phyloP scores from a whole-genome alignment of 2,329 filamentous ascomycete species.

The Microdochium trichocladiopsis region DNA sequence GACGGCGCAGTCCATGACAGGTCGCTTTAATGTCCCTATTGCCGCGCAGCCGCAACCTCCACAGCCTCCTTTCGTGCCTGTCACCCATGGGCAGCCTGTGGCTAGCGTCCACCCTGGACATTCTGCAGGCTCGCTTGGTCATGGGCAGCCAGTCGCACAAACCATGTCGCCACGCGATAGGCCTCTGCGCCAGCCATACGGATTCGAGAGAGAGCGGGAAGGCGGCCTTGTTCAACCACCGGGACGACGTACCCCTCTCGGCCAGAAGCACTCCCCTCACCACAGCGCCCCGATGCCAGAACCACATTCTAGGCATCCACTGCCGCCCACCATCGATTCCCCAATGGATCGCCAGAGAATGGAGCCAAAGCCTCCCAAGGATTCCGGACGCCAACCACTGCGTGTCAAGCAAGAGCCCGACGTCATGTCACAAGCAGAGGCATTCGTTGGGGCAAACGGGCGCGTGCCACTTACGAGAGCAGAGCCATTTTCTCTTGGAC shows the following conservation, averaged over 20 bases:
- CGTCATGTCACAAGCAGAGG: slow-evolving; percentile 35
- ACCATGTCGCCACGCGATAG: slow-evolving; percentile 38
- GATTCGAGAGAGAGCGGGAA: slow-evolving; percentile 36
- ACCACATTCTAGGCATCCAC: neutral
- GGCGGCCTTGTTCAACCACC: neutral
- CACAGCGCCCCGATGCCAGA: neutral
- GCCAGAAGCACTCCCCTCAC: neutral
- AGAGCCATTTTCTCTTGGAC: slow-evolving; percentile 2
- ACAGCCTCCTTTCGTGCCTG: slow-evolving; percentile 18
- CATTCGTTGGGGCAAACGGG: slow-evolving; percentile 19
- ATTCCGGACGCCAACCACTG: slow-evolving; percentile 15
- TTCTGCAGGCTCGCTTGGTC: slow-evolving; percentile 20
- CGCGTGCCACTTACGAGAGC: slow-evolving; percentile 18
- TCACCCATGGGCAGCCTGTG: slow-evolving; percentile 13
- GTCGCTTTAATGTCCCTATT: slow-evolving; percentile 38
- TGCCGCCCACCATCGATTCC: slow-evolving; percentile 11
- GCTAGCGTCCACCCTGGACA: slow-evolving; percentile 12
- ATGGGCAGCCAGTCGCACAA: slow-evolving; percentile 29
- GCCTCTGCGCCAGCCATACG: slow-evolving; percentile 37
- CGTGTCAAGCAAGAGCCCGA: slow-evolving; percentile 45
- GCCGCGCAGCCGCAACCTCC: slow-evolving; percentile 29
- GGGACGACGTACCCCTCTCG: slow-evolving; percentile 1
- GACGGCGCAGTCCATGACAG: slow-evolving; percentile 27
- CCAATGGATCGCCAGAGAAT: slow-evolving; percentile 21
- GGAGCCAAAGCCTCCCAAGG: slow-evolving; percentile 21